Base-by-base conservation (phyloP, 352 stramenopile genomes). In the Aphanomyces cochlioides region DNA sequence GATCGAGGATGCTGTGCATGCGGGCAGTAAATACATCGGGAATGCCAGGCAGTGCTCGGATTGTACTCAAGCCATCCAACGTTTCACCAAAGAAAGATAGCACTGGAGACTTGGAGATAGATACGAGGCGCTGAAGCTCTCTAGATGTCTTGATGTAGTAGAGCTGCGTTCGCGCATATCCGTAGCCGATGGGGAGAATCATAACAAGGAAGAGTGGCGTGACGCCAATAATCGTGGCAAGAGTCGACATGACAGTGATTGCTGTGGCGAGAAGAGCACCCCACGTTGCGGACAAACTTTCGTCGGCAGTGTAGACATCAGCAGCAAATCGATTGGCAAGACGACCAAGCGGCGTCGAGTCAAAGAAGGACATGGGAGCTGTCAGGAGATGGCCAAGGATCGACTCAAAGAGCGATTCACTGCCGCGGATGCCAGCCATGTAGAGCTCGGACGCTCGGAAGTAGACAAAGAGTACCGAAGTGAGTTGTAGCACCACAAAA, bases 31-130 rank as follows among this genome's bases (percentile, higher is more conserved):
- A 72, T 0, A 65, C 39, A 7, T 81, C 74, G 74, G 83, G 78
- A 28, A 80, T 69, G 68, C 97, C 90, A 12, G 96, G 74, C 48
- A 90, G 92, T 4, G 78, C 77, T 15, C 85, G 79, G 54, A 95
- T 86, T 15, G 83, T 89, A 28, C 78, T 79, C 47, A 93, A 67
- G 5, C 87, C 87, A 67, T 83, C 81, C n/a, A 92, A 66, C 4
- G 95, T 98, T 75, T 99, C 90, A 2, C 83, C 91, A 56, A 98
- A 90, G 69, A 97, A 83, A 3, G 88, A 83, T 76, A 98, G 98
- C 28, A 99, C 85, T 7, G 95, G 96, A 43, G 84, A 82, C 56
- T 84, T 83, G 8, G 81, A 80, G 36, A 87, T 81, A 36, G 78
- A 83, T 64, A 91, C 85, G 7, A 89, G 74, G 0, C 92, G 76